Base-by-base conservation (phyloP, 495 filamentous ascomycete genomes). In the Cercophora samala region DNA sequence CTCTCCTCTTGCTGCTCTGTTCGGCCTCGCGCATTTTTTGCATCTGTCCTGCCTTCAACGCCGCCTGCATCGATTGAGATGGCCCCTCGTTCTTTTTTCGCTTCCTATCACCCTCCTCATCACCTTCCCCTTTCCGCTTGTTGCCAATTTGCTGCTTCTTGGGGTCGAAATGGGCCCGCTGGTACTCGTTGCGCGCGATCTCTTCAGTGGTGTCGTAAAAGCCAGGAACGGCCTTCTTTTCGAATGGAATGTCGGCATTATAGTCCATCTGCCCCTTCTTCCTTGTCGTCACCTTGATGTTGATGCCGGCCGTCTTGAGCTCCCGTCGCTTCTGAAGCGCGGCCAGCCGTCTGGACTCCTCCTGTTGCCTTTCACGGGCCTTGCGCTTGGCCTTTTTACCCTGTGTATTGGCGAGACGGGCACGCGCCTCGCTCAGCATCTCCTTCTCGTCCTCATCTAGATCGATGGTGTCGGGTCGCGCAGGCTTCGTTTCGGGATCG, bases 321-420 rank as follows among this genome's bases (percentile, higher is more conserved):
- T 99, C 95, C 26, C 95, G 87, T 24, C 96, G 90, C 80, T 99
- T 99, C 80, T 97, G 94, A 63, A 99, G 81, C 25, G 93, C 85
- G 1, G 96, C 95, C 53, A 98, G 78, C 60, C 95, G 86, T 63
- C 94, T 85, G 2, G 93, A 96, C 77, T 98, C 96, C 75, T 98
- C 96, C 65, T 98, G 85, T 77, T 98, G 94, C 67, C 95, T 84
- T 77, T 99, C 95, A 70, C 95, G 86, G 59, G 95, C 96, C 82
- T 99, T 99, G 64, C 95, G 86, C 84, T 99, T 99, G 5, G 95
- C 96, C 83, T 99, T 99, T 81, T 99, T 98, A 76, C 95, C 95
- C 77, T 97, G 93, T 42, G 94, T 97, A 72, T 99, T 99, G 51
- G 96, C 95, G 64, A 99, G 82, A 79, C 95, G 90, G 65, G 95